A percentile compares a stretch with the other conserved stretches of the same genome.
Conservation (phyloP, 306 rosid species). For the Vigna trinervia region DNA sequence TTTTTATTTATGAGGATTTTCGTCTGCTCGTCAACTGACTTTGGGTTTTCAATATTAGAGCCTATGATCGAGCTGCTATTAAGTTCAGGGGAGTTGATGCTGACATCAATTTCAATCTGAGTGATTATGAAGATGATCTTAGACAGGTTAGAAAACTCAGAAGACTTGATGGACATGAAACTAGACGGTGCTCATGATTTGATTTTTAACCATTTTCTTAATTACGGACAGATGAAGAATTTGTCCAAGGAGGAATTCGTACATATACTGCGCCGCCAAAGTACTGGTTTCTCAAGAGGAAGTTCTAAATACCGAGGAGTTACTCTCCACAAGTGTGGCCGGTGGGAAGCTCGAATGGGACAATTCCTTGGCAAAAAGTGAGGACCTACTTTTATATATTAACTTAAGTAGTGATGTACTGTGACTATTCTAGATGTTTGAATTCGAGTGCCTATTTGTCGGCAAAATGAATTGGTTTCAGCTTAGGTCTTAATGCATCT, state of each 20-base stretch:
- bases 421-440: slow-evolving; percentile 23
- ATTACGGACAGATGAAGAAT: slow-evolving; percentile 69
- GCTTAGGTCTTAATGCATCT: slow-evolving; percentile 49
- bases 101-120: slow-evolving; percentile 87
- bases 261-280: slow-evolving; percentile 95
- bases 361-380: slow-evolving; percentile 99
- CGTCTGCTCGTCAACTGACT: slow-evolving; percentile 21
- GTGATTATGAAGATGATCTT: slow-evolving; percentile 91
- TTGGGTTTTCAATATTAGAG: slow-evolving; percentile 56
- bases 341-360: slow-evolving; percentile 99
- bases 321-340: slow-evolving; percentile 96
- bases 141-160: slow-evolving; percentile 68
- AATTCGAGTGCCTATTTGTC: slow-evolving; percentile 36
- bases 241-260: slow-evolving; percentile 89
- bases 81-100: slow-evolving; percentile 97
- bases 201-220: slow-evolving; percentile 21
- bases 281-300: slow-evolving; percentile 96
- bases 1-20: slow-evolving; percentile 10
- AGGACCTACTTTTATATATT: slow-evolving; percentile 52
- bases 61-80: slow-evolving; percentile 97
- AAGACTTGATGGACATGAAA: slow-evolving; percentile 26
- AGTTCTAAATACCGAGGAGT: slow-evolving; percentile 95
- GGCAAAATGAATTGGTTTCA: slow-evolving; percentile 50
- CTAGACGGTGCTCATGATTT: slow-evolving; percentile 9
- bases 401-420: slow-evolving; percentile 37